Evolutionary conservation across 1,284 basidiomycete species (phyloP).

Genomic region (Chiua sp.): DNA sequence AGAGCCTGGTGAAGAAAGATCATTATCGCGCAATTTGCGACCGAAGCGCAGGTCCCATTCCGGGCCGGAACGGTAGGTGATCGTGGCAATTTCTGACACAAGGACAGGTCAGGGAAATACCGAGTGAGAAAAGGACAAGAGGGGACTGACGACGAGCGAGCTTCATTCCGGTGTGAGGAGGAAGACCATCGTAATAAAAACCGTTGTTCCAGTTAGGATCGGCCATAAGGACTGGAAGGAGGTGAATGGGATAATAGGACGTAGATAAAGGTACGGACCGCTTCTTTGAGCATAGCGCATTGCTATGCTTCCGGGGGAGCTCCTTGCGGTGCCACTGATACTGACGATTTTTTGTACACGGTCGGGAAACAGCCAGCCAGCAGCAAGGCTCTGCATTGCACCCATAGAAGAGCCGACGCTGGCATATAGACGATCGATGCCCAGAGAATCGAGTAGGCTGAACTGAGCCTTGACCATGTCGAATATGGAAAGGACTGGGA

Average conservation of each 20-base stretch:
- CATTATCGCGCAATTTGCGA: slow-evolving; percentile 60
- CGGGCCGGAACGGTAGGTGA: slow-evolving; percentile 98
- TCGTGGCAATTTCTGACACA: slow-evolving; percentile 93
- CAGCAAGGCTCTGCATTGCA: slow-evolving; percentile 97
- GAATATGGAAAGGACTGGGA: slow-evolving; percentile 93
- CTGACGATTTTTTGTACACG: slow-evolving; percentile 90
- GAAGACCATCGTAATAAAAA: slow-evolving; percentile 95
- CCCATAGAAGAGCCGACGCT: slow-evolving; percentile 97
- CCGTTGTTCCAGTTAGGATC: slow-evolving; percentile 99
- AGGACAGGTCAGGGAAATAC: slow-evolving; percentile 1
- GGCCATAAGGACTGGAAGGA: slow-evolving; percentile 89
- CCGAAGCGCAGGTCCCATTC: slow-evolving; percentile 99
- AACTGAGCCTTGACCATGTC: slow-evolving; percentile 98
- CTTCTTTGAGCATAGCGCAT: slow-evolving; percentile 97
- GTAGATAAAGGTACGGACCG: slow-evolving; percentile 56
- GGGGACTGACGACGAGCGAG: slow-evolving; percentile 85
- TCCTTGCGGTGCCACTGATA: slow-evolving; percentile 94
- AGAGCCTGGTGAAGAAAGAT: slow-evolving; percentile 8
- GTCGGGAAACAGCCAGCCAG: slow-evolving; percentile 91
- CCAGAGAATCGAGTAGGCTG: slow-evolving; percentile 83
- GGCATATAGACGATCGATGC: slow-evolving; percentile 88
- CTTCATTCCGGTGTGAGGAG: slow-evolving; percentile 99
- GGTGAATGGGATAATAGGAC: slow-evolving; percentile 1
- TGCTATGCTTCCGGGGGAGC: slow-evolving; percentile 90
- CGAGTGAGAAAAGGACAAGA: background rate